Evolutionary conservation across 2,329 filamentous ascomycete species (phyloP).

Genomic region (Pseudogymnoascus sp.): DNA sequence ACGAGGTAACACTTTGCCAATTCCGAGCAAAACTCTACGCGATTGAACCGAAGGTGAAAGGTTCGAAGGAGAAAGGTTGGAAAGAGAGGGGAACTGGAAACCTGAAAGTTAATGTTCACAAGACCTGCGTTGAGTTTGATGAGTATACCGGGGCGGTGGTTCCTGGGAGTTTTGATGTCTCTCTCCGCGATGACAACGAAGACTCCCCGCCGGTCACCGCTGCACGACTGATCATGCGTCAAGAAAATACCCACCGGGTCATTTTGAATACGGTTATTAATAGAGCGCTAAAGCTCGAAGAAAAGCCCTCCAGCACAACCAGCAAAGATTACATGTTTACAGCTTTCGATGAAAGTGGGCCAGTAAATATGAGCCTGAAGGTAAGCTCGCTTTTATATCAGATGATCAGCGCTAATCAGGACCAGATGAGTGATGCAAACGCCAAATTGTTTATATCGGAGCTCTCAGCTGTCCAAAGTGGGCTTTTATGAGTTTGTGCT

Average conservation of each 20-base stretch:
- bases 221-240: slow-evolving; percentile 74
- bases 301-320: slow-evolving; percentile 52
- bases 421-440: slow-evolving; percentile 29
- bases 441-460: slow-evolving; percentile 27
- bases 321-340: slow-evolving; percentile 63
- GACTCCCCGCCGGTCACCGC: slow-evolving; percentile 19
- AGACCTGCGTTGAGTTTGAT: slow-evolving; percentile 48
- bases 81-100: slow-evolving; percentile 82
- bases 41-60: slow-evolving; percentile 55
- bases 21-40: slow-evolving; percentile 80
- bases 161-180: slow-evolving; percentile 49
- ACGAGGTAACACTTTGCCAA: slow-evolving; percentile 67
- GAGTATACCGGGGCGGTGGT: slow-evolving; percentile 41
- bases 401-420: slow-evolving; percentile 13
- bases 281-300: slow-evolving; percentile 70
- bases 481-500: slow-evolving; percentile 20
- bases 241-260: slow-evolving; percentile 80
- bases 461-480: slow-evolving; percentile 30
- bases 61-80: slow-evolving; percentile 59
- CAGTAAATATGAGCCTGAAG: slow-evolving; percentile 55
- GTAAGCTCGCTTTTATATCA: slow-evolving; percentile 33
- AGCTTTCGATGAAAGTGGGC: slow-evolving; percentile 52
- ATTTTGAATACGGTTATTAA: slow-evolving; percentile 79
- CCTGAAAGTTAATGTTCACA: slow-evolving; percentile 73
- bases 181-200: slow-evolving; percentile 39